phyloP scores from a whole-genome alignment of 2,329 filamentous ascomycete genomes.

The Triangularia verruculosa region DNA sequence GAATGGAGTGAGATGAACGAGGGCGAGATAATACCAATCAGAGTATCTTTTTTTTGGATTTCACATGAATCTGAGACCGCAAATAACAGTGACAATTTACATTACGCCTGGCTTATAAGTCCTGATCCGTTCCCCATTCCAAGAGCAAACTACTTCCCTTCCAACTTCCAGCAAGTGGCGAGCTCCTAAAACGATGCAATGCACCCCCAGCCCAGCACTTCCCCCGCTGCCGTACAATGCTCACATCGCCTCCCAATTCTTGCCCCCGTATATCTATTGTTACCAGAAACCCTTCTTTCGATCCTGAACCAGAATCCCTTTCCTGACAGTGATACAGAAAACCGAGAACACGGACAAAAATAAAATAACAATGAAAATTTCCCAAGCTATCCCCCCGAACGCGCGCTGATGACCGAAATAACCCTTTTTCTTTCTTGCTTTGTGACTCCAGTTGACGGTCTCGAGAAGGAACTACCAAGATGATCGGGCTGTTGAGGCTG shows the following conservation, averaged over 20 bases:
- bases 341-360: constrained; percentile 1
- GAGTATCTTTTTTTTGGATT: not conserved
- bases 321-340: not conserved
- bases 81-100: not conserved
- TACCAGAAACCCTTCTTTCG: not conserved
- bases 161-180: not conserved
- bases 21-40: not conserved
- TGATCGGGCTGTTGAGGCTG: not conserved
- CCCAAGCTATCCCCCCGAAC: not conserved
- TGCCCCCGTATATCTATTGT: not conserved
- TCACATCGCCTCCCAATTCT: not conserved
- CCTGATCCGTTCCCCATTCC: not conserved
- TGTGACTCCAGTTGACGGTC: constrained; percentile 1
- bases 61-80: too few species aligned
- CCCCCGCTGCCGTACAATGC: not conserved
- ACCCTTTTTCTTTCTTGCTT: not conserved
- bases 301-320: not conserved
- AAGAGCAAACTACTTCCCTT: not conserved
- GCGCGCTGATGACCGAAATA: constrained; percentile 3
- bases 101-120: not conserved
- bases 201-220: not conserved
- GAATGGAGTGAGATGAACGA: not conserved
- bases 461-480: not conserved
- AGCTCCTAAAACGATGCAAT: not conserved
- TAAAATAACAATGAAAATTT: constrained; percentile 1